Conservation (phyloP, 2,329 filamentous ascomycete species). For the Calonectria pseudoreteaudii region DNA sequence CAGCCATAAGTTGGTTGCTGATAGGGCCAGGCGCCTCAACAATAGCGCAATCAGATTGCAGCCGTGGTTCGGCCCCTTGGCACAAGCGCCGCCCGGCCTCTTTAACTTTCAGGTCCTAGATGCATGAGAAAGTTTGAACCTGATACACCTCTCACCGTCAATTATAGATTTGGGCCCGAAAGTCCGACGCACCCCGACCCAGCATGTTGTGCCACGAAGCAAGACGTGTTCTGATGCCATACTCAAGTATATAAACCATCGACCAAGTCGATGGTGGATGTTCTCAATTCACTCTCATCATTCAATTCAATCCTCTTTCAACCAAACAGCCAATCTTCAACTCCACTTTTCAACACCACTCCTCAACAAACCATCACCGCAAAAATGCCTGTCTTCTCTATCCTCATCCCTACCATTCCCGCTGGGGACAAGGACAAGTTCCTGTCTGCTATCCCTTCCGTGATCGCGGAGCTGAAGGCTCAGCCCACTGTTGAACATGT, state of each 20-base stretch:
- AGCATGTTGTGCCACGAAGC: neutral
- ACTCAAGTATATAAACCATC: neutral
- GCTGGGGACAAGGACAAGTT: constrained; percentile 23
- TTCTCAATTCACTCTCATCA: neutral
- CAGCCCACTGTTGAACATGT: constrained; percentile 19
- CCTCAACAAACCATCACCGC: neutral
- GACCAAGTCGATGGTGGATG: neutral
- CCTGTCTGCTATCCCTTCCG: constrained; percentile 9
- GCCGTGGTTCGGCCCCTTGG: neutral
- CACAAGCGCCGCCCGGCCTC: neutral
- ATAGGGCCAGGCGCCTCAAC: neutral
- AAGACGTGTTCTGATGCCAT: neutral
- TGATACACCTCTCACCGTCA: neutral
- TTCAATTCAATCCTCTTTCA: neutral
- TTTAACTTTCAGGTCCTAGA: neutral
- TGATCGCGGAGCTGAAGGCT: constrained; percentile 15
- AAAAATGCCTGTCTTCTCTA: constrained; percentile 24
- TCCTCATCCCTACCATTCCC: constrained; percentile 15
- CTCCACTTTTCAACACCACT: neutral
- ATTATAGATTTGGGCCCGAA: neutral
- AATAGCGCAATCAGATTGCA: neutral
- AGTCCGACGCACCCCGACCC: neutral
- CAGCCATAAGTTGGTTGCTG: neutral
- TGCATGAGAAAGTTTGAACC: neutral
- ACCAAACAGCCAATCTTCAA: neutral